These are phyloP conservation scores for Penicillium malachiteum DNA, from an alignment of 495 filamentous ascomycete genomes.

Conservation along the genomic window DNA sequence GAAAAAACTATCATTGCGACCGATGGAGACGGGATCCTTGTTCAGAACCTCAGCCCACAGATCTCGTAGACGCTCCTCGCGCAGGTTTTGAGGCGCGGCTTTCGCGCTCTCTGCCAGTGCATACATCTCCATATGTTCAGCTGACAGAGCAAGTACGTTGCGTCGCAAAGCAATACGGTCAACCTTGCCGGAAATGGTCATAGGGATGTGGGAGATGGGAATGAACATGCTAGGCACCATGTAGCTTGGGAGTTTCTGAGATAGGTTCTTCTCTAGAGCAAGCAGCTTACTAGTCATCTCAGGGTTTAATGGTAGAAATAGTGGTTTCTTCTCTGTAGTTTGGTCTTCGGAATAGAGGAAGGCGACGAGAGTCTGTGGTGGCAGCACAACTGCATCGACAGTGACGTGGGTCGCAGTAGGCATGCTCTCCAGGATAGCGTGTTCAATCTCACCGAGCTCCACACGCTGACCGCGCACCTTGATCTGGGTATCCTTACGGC, in stretches of 20 bases:
- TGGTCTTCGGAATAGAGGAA: too few relatives aligned
- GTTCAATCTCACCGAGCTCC: too few relatives aligned
- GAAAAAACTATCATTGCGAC: constrained; percentile 1
- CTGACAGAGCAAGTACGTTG: not conserved
- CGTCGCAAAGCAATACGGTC: not conserved
- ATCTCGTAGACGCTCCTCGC: not conserved
- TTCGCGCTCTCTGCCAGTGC: not conserved
- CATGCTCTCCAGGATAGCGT: too few relatives aligned
- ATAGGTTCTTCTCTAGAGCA: too few relatives aligned
- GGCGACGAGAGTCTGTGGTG: too few relatives aligned
- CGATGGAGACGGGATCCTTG: not conserved
- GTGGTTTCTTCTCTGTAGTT: too few relatives aligned
- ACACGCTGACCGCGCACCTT: too few relatives aligned
- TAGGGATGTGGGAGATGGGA: not conserved
- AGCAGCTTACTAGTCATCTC: too few relatives aligned
- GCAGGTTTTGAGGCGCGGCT: not conserved
- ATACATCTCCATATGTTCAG: not conserved
- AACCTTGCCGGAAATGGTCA: not conserved
- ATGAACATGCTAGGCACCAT: not conserved
- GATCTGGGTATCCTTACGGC: too few relatives aligned
- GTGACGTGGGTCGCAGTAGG: too few relatives aligned
- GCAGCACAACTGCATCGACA: too few relatives aligned
- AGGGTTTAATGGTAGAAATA: too few relatives aligned
- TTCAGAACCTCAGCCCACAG: not conserved
- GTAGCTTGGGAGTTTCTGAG: not conserved